phyloP scores from a whole-genome alignment of 352 stramenopile genomes.

The Globisporangium recalcitrans region DNA sequence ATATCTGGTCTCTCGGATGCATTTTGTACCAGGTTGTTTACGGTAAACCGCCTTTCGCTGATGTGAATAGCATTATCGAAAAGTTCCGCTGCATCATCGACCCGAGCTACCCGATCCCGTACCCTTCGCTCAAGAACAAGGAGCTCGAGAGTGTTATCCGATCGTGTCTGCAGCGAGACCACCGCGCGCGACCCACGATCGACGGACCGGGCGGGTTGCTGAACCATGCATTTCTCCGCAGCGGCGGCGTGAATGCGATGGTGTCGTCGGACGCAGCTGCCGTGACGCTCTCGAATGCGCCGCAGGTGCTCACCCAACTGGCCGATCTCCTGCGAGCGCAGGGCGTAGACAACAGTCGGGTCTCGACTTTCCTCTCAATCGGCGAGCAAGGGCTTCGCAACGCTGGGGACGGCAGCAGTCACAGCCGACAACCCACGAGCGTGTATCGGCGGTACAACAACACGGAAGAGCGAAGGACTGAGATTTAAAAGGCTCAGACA shows the following conservation, averaged over 20 bases:
- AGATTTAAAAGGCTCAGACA: slow-evolving; percentile 43
- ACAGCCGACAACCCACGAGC: slow-evolving; percentile 14
- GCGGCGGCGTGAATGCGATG: slow-evolving; percentile 19
- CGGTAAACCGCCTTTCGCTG: slow-evolving; percentile 91
- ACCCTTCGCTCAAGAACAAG: slow-evolving; percentile 76
- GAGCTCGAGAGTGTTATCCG: slow-evolving; percentile 85
- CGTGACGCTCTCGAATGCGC: slow-evolving; percentile 41
- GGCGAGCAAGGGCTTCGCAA: slow-evolving; percentile 33
- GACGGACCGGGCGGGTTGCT: slow-evolving; percentile 71
- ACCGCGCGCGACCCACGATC: slow-evolving; percentile 72
- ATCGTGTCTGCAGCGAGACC: slow-evolving; percentile 82
- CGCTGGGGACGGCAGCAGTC: not conserved
- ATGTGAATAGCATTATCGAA: slow-evolving; percentile 92
- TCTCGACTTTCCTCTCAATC: slow-evolving; percentile 53
- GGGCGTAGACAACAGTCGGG: slow-evolving; percentile 34
- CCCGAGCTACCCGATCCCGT: slow-evolving; percentile 87
- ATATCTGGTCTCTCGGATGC: slow-evolving; percentile 96
- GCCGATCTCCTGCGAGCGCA: slow-evolving; percentile 40
- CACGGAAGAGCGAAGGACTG: slow-evolving; percentile 54
- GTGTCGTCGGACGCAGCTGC: slow-evolving; percentile 15
- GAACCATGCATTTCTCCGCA: slow-evolving; percentile 77
- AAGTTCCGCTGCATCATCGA: slow-evolving; percentile 96
- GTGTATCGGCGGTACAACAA: slow-evolving; percentile 44
- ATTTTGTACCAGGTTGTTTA: slow-evolving; percentile 98
- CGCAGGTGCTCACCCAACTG: slow-evolving; percentile 40